These are phyloP conservation scores for Trypanosoma conorhini DNA, from an alignment of 208 protist genomes.

Conservation along the genomic window DNA sequence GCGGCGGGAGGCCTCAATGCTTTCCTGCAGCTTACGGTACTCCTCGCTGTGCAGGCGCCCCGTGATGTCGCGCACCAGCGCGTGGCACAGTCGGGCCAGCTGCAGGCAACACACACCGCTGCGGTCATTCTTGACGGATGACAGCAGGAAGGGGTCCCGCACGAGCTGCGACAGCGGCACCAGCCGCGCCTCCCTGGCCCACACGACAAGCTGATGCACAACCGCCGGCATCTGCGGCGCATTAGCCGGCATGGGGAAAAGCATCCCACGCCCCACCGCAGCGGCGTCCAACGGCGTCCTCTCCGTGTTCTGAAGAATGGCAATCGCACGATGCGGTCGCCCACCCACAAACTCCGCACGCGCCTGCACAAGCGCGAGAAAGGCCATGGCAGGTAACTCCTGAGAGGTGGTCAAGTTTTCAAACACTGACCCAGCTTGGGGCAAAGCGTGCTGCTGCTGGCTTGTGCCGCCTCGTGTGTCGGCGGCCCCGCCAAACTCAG, in stretches of 20 bases:
- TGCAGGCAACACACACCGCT: conserved; percentile 61
- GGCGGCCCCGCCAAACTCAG: not conserved
- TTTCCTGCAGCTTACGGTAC: conserved; percentile 45
- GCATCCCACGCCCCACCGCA: not conserved
- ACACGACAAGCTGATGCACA: conserved; percentile 61
- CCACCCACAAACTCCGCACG: conserved; percentile 32
- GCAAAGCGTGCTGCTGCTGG: not conserved
- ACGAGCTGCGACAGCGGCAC: conserved; percentile 71
- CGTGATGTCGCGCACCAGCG: conserved; percentile 54
- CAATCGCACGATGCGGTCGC: conserved; percentile 28
- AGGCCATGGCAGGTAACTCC: conserved; percentile 18
- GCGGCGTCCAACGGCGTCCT: not conserved
- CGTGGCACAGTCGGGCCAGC: conserved; percentile 64
- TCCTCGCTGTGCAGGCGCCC: conserved; percentile 48
- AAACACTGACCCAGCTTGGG: not conserved
- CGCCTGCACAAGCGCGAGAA: conserved; percentile 32
- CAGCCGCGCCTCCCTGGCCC: conserved; percentile 46
- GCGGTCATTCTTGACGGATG: conserved; percentile 36
- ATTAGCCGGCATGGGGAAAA: conserved; percentile 28
- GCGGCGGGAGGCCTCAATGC: conserved; percentile 38
- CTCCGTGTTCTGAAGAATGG: conserved; percentile 28
- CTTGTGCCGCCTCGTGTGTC: not conserved
- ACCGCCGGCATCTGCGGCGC: conserved; percentile 37
- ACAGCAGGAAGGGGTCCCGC: conserved; percentile 60
- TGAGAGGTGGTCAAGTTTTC: not conserved